Percentiles rank a stretch among this genome's conserved stretches.
phyloP scores from a whole-genome alignment of 495 filamentous ascomycete species.

The Peziza echinospora region DNA sequence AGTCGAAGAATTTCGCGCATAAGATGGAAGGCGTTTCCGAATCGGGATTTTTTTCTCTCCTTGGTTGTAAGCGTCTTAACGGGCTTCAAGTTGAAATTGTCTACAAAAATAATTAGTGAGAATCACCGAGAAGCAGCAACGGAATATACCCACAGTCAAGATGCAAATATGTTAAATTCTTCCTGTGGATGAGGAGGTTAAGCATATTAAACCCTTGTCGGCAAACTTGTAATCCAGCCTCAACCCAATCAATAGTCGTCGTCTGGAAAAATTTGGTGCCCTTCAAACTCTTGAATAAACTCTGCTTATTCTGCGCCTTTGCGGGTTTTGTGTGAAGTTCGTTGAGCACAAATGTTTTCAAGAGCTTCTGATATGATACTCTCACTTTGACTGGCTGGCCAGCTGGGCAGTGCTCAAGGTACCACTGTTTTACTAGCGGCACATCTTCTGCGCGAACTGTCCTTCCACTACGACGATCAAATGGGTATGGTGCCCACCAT shows the following conservation, averaged over 20 bases:
- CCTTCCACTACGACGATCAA: constrained; percentile 85
- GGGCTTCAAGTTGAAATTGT: constrained; percentile 99
- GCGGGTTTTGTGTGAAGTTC: constrained; percentile 85
- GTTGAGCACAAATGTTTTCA: constrained; percentile 93
- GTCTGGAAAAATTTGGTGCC: constrained; percentile 99
- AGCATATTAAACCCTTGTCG: constrained; percentile 99
- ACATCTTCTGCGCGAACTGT: constrained; percentile 97
- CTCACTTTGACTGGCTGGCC: constrained; percentile 92
- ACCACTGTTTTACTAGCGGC: constrained; percentile 95
- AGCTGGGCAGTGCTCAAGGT: constrained; percentile 81
- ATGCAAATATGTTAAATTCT: constrained; percentile 97
- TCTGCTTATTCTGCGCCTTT: constrained; percentile 89
- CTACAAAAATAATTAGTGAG: constrained; percentile 1
- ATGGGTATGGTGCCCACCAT: constrained; percentile 97
- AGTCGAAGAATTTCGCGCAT: constrained; percentile 98
- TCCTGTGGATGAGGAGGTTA: constrained; percentile 90
- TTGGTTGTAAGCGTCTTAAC: constrained; percentile 98
- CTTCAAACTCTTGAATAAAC: constrained; percentile 70
- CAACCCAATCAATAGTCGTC: constrained; percentile 98
- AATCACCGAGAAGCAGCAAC: not conserved
- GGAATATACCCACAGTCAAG: constrained; percentile 40
- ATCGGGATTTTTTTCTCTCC: constrained; percentile 98
- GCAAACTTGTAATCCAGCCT: constrained; percentile 94
- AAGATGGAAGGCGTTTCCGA: constrained; percentile 97
- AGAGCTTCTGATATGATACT: constrained; percentile 96